Evolutionary conservation across 75 land plant species (phyloP).

Genomic region (Larix kaempferi): DNA sequence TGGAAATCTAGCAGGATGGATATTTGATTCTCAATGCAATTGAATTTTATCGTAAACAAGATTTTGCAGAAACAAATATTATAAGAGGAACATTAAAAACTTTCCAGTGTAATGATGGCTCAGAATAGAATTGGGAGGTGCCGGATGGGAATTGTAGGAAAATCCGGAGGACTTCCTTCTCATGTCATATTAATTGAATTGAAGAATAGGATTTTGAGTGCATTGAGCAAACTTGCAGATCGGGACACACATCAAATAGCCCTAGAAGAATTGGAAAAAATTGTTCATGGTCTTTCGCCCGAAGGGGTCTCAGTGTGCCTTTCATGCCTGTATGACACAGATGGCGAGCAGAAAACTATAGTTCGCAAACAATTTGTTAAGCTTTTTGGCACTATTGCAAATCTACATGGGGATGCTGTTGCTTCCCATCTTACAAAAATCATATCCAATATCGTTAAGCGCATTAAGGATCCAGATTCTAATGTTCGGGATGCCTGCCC

Average conservation of each 20-base stretch:
- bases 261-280: constrained; percentile 28
- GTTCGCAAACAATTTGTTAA: constrained; percentile 34
- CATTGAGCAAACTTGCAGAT: constrained; percentile 37
- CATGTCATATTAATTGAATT: constrained; percentile 29
- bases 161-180: constrained; percentile 11
- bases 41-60: not conserved
- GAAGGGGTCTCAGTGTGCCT: constrained; percentile 37
- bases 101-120: not conserved
- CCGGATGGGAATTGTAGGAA: not conserved
- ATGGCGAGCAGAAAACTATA: constrained; percentile 33
- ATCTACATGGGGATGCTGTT: constrained; percentile 25
- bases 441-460: constrained; percentile 19
- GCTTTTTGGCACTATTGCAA: constrained; percentile 31
- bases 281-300: constrained; percentile 24
- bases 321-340: constrained; percentile 32
- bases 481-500: constrained; percentile 39
- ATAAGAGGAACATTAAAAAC: not conserved
- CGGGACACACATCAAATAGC: constrained; percentile 52
- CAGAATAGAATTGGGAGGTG: not conserved
- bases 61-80: not conserved
- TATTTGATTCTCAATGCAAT: not conserved
- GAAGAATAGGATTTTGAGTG: constrained; percentile 33
- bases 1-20: not conserved
- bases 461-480: constrained; percentile 40
- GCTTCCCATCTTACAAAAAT: constrained; percentile 32